These are phyloP conservation scores for Castanea crenata DNA, from an alignment of 306 rosid species.

Conservation along the genomic window DNA sequence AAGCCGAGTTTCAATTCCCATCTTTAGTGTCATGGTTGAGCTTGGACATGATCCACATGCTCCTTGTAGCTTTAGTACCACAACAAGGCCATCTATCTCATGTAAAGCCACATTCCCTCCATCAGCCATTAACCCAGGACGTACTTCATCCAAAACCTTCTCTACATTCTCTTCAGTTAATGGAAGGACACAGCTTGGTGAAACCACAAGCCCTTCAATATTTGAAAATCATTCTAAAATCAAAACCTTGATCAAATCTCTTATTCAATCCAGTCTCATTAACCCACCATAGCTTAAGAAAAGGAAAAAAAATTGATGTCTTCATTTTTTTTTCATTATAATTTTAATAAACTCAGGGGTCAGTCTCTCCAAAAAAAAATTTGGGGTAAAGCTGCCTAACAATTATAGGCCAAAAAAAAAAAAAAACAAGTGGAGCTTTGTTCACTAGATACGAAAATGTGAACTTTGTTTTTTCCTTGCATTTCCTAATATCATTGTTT, in stretches of 20 bases:
- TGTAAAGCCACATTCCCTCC: conserved; percentile 97
- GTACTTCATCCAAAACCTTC: conserved; percentile 90
- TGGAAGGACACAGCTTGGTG: conserved; percentile 81
- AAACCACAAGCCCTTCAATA: conserved; percentile 57
- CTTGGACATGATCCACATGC: conserved; percentile 99
- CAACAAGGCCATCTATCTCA: conserved; percentile 96
- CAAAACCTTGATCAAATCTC: conserved; percentile 1
- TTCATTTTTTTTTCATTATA: background rate
- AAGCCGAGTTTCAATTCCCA: conserved; percentile 91
- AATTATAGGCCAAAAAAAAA: no score
- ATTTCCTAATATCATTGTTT: background rate
- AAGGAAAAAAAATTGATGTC: background rate
- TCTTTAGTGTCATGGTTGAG: conserved; percentile 90
- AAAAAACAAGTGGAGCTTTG: no score
- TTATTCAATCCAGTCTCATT: background rate
- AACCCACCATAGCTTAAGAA: background rate
- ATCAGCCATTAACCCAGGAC: conserved; percentile 93
- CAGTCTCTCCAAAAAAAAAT: no score
- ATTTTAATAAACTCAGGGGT: background rate
- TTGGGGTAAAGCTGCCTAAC: no score
- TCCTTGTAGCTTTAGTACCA: conserved; percentile 88
- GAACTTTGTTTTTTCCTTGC: background rate
- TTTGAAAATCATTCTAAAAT: conserved; percentile 20
- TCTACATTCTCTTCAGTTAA: conserved; percentile 95
- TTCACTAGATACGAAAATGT: background rate